Evolutionary conservation across 2,329 filamentous ascomycete genomes (phyloP), one percentile per base, ranked within the genome.

Genomic region (Lojkania enalia): DNA sequence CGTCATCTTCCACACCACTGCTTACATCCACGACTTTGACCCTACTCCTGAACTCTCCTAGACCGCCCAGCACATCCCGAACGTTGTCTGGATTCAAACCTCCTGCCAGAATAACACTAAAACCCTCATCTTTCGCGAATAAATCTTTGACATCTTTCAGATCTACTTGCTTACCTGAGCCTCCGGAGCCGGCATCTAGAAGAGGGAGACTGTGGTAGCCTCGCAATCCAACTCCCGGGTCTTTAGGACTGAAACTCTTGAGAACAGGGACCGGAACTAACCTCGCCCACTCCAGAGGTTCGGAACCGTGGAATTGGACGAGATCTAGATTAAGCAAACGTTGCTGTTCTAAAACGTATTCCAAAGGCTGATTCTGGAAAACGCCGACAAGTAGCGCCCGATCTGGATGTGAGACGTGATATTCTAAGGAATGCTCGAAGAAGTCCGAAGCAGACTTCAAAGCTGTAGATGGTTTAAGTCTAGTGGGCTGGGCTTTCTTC

Each of bases 191-290:
- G 6, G 92, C 90, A 69, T 99, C 95, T 15, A 99, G 77, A 5
- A 99, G 76, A 2, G 92, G 86, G 20, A 95, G 74, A 2, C 84
- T 81, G 67, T 99, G 94, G 66, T 89, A 95, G 7, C 89, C 91
- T 44, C 90, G 81, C 31, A 79, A 72, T 5, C 83, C 83, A 35
- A 96, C 74, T 0, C 85, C 88, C n/a, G 81, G 72, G 39, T 91
- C 83, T 2, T 79, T 81, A 0, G 90, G 90, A 41, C 84, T 83
- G 72, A 97, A 99, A 38, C 86, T 87, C 54, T 84, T 85, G 52
- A 99, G 84, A 4, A 99, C 91, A 0, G 94, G 94, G 0, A 96
- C 90, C 1, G 94, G 91, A 37, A 99, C 90, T n/a, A 87, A 72
- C 35, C 74, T 81, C 1, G 91, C 86, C 91, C 92, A 99, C 67